A percentile compares a stretch with the other conserved stretches of the same genome.
phyloP scores from a whole-genome alignment of 148 eudicot species.

The Gaultheria prostrata region DNA sequence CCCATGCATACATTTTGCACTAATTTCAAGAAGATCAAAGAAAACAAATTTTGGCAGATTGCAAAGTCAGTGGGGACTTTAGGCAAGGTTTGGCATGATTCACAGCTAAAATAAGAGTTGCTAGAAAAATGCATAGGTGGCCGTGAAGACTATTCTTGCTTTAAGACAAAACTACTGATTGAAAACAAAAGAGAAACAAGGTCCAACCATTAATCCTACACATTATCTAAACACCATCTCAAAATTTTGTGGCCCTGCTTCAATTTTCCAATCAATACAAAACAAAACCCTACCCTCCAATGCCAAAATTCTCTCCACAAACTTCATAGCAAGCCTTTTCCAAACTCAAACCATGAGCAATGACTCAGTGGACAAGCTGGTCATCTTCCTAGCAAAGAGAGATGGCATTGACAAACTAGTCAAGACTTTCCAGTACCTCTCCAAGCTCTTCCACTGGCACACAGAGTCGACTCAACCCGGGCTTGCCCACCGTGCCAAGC shows the following conservation, averaged over 20 bases:
- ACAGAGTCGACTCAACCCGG: slow-evolving; percentile 44
- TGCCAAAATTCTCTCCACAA: neutral
- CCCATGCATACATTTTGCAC: neutral
- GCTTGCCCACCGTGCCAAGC: slow-evolving; percentile 62
- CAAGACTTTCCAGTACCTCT: slow-evolving; percentile 90
- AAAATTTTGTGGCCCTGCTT: slow-evolving; percentile 45
- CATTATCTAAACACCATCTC: slow-evolving; percentile 29
- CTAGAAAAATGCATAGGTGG: neutral
- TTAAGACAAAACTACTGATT: neutral
- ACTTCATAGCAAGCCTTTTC: neutral
- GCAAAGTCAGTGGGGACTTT: neutral
- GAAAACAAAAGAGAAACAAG: neutral
- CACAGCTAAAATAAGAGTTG: neutral
- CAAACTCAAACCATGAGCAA: slow-evolving; percentile 42
- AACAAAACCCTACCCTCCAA: slow-evolving; percentile 2
- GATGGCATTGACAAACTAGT: slow-evolving; percentile 98
- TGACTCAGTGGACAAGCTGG: slow-evolving; percentile 84
- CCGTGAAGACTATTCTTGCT: neutral
- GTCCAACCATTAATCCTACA: slow-evolving; percentile 18
- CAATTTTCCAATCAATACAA: slow-evolving; percentile 17
- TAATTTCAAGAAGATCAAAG: neutral
- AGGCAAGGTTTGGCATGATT: neutral
- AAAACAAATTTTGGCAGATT: neutral
- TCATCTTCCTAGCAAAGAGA: slow-evolving; percentile 85
- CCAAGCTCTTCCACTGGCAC: slow-evolving; percentile 78